Evolutionary conservation across 1,139 yeast species (phyloP), one percentile per base, ranked within the genome.

Genomic region (Oligophagozyma castellii): DNA sequence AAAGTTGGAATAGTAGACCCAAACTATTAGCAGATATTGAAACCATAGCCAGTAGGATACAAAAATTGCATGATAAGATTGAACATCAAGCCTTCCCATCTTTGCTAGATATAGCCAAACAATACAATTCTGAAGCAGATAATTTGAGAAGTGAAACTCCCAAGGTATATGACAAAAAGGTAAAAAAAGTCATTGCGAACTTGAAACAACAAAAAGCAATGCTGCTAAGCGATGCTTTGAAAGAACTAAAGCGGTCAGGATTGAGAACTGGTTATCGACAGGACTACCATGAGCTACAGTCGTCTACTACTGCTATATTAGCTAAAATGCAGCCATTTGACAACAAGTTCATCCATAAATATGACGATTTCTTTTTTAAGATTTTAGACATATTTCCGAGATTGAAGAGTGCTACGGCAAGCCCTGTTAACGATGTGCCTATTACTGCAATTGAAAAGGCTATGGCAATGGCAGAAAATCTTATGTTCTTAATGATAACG

Each of bases 321-420:
- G 67, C 79, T 1, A 63, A 65, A 29, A 56, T 73, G 7, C 56
- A 56, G 6, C 56, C 75, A 2, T 63, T 80, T 29, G 49, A 50
- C 3, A 57, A 47, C 1, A 49, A 64, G 2, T 34, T 46, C 1
- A 45, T 70, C 23, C 58, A 59, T n/a, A 65, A 65, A 2, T 53
- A 60, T 27, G 93, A 84, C 47, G 52, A 51, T 0, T 67, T 67
- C 42, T 84, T 72, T 52, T 80, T 69, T 59, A 65, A 79, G 35
- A 56, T 81, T 12, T 54, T 89, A 31, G 98, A 89, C 42, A 51
- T 84, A 28, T 56, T 86, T 23, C 96, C 96, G 5, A 64, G 89
- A 26, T 57, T 89, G 34, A 66, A 94, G 44, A 66, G 73, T 18
- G 61, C 81, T 2, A 73, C 74, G 12, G 55, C 72, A 1, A 61